Conservation (phyloP, 495 filamentous ascomycete species). For the Annulohypoxylon stygium region DNA sequence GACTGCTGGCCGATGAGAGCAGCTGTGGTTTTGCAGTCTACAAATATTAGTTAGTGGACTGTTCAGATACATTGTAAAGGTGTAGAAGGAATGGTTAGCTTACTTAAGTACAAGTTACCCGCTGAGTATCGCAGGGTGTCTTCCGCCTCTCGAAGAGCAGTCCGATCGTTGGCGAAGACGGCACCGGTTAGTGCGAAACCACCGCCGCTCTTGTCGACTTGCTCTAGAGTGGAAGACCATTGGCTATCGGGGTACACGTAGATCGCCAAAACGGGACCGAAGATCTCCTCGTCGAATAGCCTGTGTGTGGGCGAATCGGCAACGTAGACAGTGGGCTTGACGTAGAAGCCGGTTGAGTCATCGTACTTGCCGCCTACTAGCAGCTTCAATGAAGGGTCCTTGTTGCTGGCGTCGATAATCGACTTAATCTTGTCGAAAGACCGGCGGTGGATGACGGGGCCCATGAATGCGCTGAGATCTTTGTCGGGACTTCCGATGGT, state of each 20-base stretch:
- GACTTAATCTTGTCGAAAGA: not conserved
- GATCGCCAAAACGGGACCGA: not conserved
- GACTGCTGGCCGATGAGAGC: not conserved
- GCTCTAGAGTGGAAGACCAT: not conserved
- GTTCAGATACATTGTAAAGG: no score
- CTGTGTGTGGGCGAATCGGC: not conserved
- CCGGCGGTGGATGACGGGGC: not conserved
- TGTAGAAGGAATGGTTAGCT: no score
- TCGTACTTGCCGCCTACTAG: not conserved
- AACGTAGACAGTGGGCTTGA: not conserved
- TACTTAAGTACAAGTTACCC: conserved; percentile 1
- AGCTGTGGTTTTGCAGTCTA: not conserved
- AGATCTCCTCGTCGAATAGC: not conserved
- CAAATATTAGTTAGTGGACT: no score
- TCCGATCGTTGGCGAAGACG: not conserved
- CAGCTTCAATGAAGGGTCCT: not conserved
- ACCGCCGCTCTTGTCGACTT: not conserved
- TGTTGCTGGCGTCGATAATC: not conserved
- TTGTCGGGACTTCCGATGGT: conserved; percentile 2
- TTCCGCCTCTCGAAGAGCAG: conserved; percentile 2
- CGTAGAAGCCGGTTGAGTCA: conserved; percentile 9
- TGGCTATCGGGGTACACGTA: conserved; percentile 3
- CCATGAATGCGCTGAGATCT: not conserved
- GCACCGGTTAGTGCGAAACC: not conserved
- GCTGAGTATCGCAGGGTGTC: conserved; percentile 3